phyloP scores from a whole-genome alignment of 2,329 filamentous ascomycete genomes.

The Trichoderma koningiopsis region DNA sequence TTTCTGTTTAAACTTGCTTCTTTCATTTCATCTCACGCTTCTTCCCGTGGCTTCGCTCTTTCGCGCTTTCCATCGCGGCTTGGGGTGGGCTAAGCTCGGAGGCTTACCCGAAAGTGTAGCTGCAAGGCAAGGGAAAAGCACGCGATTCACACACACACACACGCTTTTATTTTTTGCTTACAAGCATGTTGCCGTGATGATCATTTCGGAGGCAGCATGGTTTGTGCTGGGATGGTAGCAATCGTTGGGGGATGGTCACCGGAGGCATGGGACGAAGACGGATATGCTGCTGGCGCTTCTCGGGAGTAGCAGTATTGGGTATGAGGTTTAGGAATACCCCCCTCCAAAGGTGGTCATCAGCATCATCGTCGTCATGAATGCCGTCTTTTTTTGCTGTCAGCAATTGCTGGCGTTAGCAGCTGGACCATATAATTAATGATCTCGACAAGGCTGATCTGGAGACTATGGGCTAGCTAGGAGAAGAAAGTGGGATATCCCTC shows the following conservation, averaged over 20 bases:
- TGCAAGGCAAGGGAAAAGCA: constrained; percentile 1
- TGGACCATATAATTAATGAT: not conserved
- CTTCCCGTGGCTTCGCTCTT: constrained; percentile 7
- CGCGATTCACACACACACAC: not conserved
- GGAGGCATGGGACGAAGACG: not conserved
- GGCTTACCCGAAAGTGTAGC: constrained; percentile 16
- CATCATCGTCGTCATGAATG: not conserved
- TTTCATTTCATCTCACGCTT: not conserved
- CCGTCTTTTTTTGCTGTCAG: not conserved
- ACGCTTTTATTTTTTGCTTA: not conserved
- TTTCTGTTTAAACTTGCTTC: not conserved
- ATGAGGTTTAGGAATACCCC: not conserved
- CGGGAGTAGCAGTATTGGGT: not conserved
- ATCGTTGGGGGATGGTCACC: not conserved
- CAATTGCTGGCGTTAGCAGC: not conserved
- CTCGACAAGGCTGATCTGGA: not conserved
- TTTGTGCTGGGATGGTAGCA: not conserved
- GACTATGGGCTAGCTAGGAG: not conserved
- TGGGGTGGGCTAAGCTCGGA: constrained; percentile 2
- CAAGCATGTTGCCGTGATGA: not conserved
- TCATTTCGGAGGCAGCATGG: not conserved
- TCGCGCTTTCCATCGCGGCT: constrained; percentile 7
- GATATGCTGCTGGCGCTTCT: not conserved
- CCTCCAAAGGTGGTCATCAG: not conserved
- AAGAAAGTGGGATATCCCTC: not conserved